phyloP scores from a whole-genome alignment of 495 filamentous ascomycete genomes.

The Tuber umbilicatum region DNA sequence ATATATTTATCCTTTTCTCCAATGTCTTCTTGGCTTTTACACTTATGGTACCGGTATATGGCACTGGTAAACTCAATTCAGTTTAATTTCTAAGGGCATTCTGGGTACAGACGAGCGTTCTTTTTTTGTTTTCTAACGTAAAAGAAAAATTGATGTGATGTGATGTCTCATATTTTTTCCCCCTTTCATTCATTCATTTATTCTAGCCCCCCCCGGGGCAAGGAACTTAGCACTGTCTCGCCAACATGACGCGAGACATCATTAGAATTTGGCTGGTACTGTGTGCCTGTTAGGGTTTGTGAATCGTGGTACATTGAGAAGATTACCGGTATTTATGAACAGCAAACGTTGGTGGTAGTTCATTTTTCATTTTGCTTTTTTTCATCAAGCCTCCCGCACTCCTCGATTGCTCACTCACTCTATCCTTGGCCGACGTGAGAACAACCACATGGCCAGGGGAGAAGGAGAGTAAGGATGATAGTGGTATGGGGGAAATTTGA shows the following conservation, averaged over 20 bases:
- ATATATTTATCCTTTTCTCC: neutral
- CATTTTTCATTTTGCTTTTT: neutral
- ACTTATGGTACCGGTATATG: neutral
- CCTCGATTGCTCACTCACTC: neutral
- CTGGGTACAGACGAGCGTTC: neutral
- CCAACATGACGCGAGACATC: neutral
- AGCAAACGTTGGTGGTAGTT: neutral
- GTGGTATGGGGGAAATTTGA: neutral
- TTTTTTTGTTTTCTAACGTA: neutral
- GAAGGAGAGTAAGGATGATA: neutral
- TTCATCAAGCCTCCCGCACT: neutral
- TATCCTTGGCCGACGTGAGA: neutral
- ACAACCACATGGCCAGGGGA: neutral
- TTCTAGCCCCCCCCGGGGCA: neutral
- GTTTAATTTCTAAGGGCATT: neutral
- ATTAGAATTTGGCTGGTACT: neutral
- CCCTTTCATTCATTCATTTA: neutral
- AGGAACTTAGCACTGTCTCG: neutral
- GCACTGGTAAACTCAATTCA: neutral
- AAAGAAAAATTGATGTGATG: neutral
- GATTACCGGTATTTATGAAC: neutral
- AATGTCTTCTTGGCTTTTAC: neutral
- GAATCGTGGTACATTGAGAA: neutral
- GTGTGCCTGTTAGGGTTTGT: neutral
- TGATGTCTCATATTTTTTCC: neutral